Percentiles rank a stretch among this genome's conserved stretches.
Evolutionary conservation across 352 stramenopile species (phyloP).

Genomic region (Globisporangium spinosum): DNA sequence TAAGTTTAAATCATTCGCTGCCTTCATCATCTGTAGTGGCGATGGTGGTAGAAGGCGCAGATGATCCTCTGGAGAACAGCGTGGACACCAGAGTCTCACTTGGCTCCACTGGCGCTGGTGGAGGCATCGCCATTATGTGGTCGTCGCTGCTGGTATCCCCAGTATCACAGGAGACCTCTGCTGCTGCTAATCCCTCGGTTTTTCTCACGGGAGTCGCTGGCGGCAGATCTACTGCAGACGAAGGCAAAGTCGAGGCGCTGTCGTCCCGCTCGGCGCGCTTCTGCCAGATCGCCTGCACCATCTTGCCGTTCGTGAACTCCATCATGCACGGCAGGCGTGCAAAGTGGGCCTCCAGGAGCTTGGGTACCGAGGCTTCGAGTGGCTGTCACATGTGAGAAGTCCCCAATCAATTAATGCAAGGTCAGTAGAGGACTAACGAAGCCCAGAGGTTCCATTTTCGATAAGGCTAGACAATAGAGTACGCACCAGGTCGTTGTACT

Average conservation of each 20-base stretch:
- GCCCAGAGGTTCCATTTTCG: background rate
- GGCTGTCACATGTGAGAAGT: slow-evolving; percentile 24
- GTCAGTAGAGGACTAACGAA: background rate
- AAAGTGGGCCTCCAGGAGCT: slow-evolving; percentile 61
- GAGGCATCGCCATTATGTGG: background rate
- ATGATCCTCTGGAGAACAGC: background rate
- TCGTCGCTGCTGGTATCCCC: background rate
- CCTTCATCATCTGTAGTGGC: background rate
- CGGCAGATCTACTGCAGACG: background rate
- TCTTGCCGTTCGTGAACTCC: slow-evolving; percentile 58
- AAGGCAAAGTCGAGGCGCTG: background rate
- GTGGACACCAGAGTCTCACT: background rate
- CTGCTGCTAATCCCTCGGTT: background rate
- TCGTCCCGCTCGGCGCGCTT: slow-evolving; percentile 50
- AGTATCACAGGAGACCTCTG: background rate
- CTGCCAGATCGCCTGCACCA: slow-evolving; percentile 63
- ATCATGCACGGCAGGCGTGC: slow-evolving; percentile 58
- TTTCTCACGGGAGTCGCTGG: background rate
- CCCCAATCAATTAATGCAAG: background rate
- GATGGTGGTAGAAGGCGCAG: background rate
- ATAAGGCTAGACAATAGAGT: background rate
- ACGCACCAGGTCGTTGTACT: slow-evolving; percentile 71
- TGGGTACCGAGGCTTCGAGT: slow-evolving; percentile 57
- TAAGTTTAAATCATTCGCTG: background rate
- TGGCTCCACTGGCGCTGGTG: background rate